A percentile compares a stretch with the other conserved stretches of the same genome.
phyloP scores from a whole-genome alignment of 306 rosid genomes.

The Lathyrus oleraceus region DNA sequence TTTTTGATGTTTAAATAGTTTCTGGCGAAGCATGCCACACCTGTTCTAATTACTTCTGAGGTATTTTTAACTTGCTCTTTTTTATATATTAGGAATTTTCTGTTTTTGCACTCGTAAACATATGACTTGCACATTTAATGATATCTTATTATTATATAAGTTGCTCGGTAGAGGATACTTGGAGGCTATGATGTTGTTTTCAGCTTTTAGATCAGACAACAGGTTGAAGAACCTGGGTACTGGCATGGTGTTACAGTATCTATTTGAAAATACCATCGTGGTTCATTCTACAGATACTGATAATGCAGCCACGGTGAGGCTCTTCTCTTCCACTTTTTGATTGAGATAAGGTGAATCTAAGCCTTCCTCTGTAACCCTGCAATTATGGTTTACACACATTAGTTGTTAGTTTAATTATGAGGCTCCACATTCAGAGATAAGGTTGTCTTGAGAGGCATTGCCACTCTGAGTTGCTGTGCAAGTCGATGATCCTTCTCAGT shows the following conservation, averaged over 20 bases:
- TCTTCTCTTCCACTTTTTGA: conserved; percentile 2
- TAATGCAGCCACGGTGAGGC: conserved; percentile 29
- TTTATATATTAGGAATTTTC: neutral
- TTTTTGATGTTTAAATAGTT: conserved; percentile 3
- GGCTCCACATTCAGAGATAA: conserved; percentile 30
- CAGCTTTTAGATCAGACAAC: conserved; percentile 17
- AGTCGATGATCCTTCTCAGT: conserved; percentile 25
- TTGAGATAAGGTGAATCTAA: conserved; percentile 27
- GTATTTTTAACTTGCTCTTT: neutral
- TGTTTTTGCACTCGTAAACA: neutral
- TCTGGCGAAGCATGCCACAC: neutral
- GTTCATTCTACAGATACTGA: conserved; percentile 20
- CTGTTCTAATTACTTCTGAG: neutral
- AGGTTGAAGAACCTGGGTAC: conserved; percentile 19
- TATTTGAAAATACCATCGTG: neutral
- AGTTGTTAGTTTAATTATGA: conserved; percentile 38
- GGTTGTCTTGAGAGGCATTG: conserved; percentile 28
- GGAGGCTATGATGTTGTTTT: conserved; percentile 35
- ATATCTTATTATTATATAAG: neutral
- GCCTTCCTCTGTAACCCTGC: neutral
- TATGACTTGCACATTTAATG: neutral
- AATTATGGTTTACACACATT: neutral
- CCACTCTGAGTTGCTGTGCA: conserved; percentile 26
- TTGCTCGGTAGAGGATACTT: neutral
- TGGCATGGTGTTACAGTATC: conserved; percentile 32